Conservation (phyloP, 495 filamentous ascomycete species). For the Jackrogersella minutella region DNA sequence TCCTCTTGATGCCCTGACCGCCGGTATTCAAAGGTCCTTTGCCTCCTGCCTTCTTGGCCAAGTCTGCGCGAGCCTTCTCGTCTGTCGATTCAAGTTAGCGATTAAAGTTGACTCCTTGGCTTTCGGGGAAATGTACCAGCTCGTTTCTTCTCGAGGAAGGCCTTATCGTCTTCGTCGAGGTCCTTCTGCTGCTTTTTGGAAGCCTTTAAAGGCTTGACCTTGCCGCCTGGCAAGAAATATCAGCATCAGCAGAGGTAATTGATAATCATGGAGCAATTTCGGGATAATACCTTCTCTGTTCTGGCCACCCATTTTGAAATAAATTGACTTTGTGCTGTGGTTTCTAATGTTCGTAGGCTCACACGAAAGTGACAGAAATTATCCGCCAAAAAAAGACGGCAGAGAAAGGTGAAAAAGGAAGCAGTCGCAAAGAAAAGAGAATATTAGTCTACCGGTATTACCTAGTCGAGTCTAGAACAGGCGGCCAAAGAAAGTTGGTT, state of each 20-base stretch:
- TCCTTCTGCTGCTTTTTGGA: constrained; percentile 81
- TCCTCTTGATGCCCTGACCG: constrained; percentile 87
- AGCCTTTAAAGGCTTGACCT: constrained; percentile 83
- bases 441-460: background rate
- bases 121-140: constrained; percentile 62
- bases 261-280: background rate
- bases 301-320: constrained; percentile 67
- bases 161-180: constrained; percentile 78
- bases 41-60: constrained; percentile 69
- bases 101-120: background rate
- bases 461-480: constrained; percentile 14
- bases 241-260: constrained; percentile 23
- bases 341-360: background rate
- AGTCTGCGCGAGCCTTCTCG: constrained; percentile 78
- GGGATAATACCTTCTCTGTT: constrained; percentile 67
- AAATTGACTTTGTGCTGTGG: constrained; percentile 4
- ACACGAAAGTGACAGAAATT: constrained; percentile 15
- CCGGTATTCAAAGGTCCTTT: constrained; percentile 74
- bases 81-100: constrained; percentile 55
- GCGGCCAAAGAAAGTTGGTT: constrained; percentile 14
- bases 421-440: constrained; percentile 18
- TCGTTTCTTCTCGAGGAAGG: constrained; percentile 76
- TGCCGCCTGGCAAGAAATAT: constrained; percentile 67
- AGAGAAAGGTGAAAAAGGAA: constrained; percentile 28
- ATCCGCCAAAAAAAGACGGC: constrained; percentile 18